phyloP scores from a whole-genome alignment of 176 grass and related monocot genomes.

The Hordeum marinum region DNA sequence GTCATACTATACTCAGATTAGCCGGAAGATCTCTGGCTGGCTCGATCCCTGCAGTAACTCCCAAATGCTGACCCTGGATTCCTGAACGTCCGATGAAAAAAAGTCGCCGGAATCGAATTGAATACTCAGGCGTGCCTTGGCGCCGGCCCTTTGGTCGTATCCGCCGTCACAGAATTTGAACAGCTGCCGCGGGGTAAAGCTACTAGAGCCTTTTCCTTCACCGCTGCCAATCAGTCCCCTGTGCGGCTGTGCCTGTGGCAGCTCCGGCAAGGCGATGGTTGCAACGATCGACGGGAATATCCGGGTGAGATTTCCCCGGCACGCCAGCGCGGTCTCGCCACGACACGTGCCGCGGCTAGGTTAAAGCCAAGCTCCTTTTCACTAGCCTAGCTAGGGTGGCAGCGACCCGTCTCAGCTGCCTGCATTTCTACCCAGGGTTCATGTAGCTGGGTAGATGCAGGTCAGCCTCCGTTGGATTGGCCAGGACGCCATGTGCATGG shows the following conservation, averaged over 20 bases:
- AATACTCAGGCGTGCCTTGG: slow-evolving; percentile 29
- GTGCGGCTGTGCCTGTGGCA: too few relatives aligned
- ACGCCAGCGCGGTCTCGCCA: too few relatives aligned
- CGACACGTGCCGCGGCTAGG: not conserved
- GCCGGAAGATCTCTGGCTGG: not conserved
- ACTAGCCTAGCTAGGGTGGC: not conserved
- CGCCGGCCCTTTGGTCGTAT: slow-evolving; percentile 32
- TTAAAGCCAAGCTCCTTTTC: not conserved
- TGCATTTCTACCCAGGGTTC: not conserved
- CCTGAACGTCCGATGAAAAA: too few relatives aligned
- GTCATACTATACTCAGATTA: too few relatives aligned
- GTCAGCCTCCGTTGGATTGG: not conserved
- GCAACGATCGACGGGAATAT: too few relatives aligned
- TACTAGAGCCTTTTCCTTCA: too few relatives aligned
- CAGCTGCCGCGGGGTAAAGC: not conserved
- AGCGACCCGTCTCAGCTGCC: not conserved
- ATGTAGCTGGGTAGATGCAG: too few relatives aligned
- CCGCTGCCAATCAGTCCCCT: too few relatives aligned
- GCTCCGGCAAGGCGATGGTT: too few relatives aligned
- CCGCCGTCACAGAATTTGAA: slow-evolving; percentile 17
- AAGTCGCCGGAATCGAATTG: not conserved
- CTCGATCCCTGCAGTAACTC: not conserved
- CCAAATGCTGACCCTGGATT: not conserved
- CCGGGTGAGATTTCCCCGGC: too few relatives aligned
- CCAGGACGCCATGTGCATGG: not conserved